phyloP scores from a whole-genome alignment of 768 basidiomycete species.

The Mycena latifolia region DNA sequence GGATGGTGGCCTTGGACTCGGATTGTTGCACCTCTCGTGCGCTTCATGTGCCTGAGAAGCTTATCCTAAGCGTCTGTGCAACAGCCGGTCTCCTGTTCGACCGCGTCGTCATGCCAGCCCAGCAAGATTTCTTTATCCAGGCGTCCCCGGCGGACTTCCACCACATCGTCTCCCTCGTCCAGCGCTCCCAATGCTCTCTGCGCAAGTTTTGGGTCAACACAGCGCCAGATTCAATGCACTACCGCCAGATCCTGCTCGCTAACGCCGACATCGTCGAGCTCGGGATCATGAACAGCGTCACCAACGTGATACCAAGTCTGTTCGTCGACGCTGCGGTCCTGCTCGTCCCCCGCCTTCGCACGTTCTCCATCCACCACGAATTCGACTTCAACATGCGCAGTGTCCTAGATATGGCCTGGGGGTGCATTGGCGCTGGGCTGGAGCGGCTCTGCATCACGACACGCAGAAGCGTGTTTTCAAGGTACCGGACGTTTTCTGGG shows the following conservation, averaged over 20 bases:
- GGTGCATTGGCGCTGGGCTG: neutral
- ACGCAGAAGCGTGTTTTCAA: too few species aligned
- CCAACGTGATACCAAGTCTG: too few species aligned
- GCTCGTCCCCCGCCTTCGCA: too few species aligned
- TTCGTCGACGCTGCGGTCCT: too few species aligned
- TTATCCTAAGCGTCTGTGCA: constrained; percentile 8
- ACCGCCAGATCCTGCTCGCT: neutral
- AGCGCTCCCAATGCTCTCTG: constrained; percentile 7
- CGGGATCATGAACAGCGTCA: constrained; percentile 10
- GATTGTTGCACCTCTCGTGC: constrained; percentile 2
- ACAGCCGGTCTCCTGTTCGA: constrained; percentile 10
- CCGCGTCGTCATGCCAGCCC: constrained; percentile 1
- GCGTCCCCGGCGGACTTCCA: neutral
- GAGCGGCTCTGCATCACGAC: constrained; percentile 2
- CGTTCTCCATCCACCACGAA: too few species aligned
- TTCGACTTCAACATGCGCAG: neutral
- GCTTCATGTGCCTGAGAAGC: constrained; percentile 6
- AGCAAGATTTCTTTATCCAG: constrained; percentile 10
- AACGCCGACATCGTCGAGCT: constrained; percentile 10
- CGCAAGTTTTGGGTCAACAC: constrained; percentile 19
- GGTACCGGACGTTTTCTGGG: too few species aligned
- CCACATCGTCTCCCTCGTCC: constrained; percentile 6
- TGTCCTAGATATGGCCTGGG: neutral
- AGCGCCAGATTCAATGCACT: neutral
- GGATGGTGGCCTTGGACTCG: neutral